These are phyloP conservation scores for Jatropha curcas DNA, from an alignment of 345 rosid species.

Conservation along the genomic window DNA sequence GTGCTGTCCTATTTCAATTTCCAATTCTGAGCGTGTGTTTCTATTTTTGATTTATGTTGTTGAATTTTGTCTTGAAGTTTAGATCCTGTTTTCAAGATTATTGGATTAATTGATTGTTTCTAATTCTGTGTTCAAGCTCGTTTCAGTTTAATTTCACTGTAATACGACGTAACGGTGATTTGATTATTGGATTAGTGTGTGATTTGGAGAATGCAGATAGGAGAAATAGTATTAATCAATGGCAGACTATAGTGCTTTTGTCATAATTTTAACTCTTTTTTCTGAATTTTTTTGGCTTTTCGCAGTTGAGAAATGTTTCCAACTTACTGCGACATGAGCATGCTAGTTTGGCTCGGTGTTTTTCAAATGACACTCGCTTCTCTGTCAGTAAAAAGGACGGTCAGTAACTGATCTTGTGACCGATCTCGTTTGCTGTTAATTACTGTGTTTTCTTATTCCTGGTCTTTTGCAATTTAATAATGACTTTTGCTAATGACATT, in stretches of 20 bases:
- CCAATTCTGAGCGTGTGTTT: background rate
- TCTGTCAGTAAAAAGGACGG: conserved; percentile 52
- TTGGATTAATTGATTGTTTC: background rate
- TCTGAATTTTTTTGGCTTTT: conserved; percentile 7
- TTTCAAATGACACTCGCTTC: conserved; percentile 47
- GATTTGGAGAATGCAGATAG: background rate
- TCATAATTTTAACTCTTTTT: background rate
- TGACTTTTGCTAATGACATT: background rate
- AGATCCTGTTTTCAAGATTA: background rate
- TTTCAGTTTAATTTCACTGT: background rate
- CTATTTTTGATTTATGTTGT: background rate
- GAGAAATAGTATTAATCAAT: background rate
- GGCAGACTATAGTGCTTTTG: background rate
- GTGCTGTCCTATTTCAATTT: conserved; percentile 16
- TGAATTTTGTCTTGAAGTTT: background rate
- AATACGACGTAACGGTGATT: background rate
- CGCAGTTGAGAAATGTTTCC: conserved; percentile 63
- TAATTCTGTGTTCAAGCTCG: background rate
- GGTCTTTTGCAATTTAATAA: background rate
- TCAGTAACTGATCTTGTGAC: conserved; percentile 20
- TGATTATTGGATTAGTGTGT: background rate
- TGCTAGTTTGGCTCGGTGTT: conserved; percentile 52
- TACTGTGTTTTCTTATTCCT: background rate
- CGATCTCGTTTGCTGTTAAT: background rate
- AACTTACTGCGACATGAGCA: conserved; percentile 49